A percentile compares a stretch with the other conserved stretches of the same genome.
These are phyloP conservation scores for Marasmius fiardii DNA, from an alignment of 1,284 basidiomycete species.

Conservation along the genomic window DNA sequence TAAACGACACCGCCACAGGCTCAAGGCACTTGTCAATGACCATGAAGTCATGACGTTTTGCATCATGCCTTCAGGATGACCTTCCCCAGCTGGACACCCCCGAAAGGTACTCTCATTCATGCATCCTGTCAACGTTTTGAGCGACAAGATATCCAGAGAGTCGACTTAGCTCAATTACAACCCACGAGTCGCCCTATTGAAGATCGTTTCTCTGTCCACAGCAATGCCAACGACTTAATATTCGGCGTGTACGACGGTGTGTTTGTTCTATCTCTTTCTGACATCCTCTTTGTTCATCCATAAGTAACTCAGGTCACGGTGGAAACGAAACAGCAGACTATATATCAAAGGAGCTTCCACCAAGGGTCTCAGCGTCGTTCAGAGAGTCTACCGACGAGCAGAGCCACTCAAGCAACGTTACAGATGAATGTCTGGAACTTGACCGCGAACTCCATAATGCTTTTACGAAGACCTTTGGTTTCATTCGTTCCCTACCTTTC, in stretches of 20 bases:
- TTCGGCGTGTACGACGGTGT: constrained; percentile 14
- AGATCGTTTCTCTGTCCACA: constrained; percentile 28
- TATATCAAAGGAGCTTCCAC: constrained; percentile 27
- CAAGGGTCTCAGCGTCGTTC: constrained; percentile 18
- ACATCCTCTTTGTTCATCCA: no score
- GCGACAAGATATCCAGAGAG: neutral
- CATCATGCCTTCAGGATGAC: neutral
- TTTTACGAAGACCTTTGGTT: neutral
- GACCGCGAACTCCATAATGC: neutral
- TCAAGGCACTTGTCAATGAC: no score
- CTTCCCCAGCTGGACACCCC: neutral
- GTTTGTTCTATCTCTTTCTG: constrained; percentile 34
- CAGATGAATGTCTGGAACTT: constrained; percentile 18
- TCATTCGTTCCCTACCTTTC: neutral
- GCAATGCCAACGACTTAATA: constrained; percentile 21
- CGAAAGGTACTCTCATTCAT: neutral
- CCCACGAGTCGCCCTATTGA: constrained; percentile 32
- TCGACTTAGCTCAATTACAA: constrained; percentile 28
- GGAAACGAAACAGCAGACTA: constrained; percentile 30
- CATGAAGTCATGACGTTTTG: no score
- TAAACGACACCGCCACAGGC: no score
- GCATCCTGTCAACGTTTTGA: neutral
- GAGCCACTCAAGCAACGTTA: constrained; percentile 20
- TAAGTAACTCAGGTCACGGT: constrained; percentile 31
- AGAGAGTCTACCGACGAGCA: constrained; percentile 19